Base-by-base conservation (phyloP, 192 early-diverging fungal species). In the Umbelopsis ramanniana region DNA sequence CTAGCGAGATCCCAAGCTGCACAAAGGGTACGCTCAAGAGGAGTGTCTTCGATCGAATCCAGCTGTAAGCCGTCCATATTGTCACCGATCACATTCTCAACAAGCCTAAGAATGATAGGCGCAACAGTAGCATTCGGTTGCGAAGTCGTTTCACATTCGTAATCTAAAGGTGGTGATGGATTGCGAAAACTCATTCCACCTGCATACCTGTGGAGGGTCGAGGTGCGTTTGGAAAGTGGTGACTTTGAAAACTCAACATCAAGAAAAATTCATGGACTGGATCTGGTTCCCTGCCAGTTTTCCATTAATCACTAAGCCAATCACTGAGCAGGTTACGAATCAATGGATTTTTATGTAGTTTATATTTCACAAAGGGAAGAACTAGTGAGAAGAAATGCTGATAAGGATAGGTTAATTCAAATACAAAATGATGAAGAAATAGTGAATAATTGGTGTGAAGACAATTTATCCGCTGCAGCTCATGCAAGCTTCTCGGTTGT, bases 401-500 rank as follows among this genome's bases (percentile, higher is more conserved):
- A 63, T 63, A 63, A 63, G 57, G 17, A 63, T 63, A 35, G 26
- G 17, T 43, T 22, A 63, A 37, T 22, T 50, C 48, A 15, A 50
- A n/a, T 50, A 50, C 48, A 60, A 55, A 55, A 26, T 14, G 22
- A 60, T 21, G 22, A 26, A 60, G 23, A 19, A 60, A 37, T 35
- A 60, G 35, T 37, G 55, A 29, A 60, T 60, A 50, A 17, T 60
- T 60, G 55, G 23, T 26, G 15, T 37, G 2, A 68, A 38, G 52
- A 17, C n/a, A 0, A 63, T 69, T 89, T 88, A 93, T 48, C 90
- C 92, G 22, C 86, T 89, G 87, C 96, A 98, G 89, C 92, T 96
- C 55, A 94, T 80, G 77, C 96, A 98, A 1, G 93, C 94, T 47
- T 98, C 96, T 73, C 83, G 85, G 81, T 98, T 97, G 45, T 96